These are phyloP conservation scores for Pseudoperonospora humuli DNA, from an alignment of 352 stramenopile genomes.

Conservation along the genomic window DNA sequence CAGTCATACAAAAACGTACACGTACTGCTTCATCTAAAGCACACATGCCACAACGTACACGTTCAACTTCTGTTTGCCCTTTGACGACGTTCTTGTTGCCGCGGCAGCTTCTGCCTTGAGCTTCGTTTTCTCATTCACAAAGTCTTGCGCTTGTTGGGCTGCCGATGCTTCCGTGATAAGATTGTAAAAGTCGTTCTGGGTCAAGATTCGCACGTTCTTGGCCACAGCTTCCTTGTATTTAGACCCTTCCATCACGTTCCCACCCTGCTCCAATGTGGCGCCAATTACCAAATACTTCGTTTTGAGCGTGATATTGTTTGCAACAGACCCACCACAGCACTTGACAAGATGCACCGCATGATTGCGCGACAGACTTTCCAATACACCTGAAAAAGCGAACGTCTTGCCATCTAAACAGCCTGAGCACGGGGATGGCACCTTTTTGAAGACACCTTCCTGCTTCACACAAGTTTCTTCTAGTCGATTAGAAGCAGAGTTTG, in stretches of 20 bases:
- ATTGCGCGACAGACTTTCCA: conserved; percentile 50
- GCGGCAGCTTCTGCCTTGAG: conserved; percentile 38
- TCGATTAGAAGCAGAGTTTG: conserved; percentile 3
- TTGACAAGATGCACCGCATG: conserved; percentile 75
- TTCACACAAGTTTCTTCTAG: conserved; percentile 9
- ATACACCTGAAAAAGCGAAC: conserved; percentile 69
- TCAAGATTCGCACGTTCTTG: conserved; percentile 79
- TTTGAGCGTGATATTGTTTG: conserved; percentile 51
- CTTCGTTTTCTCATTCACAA: conserved; percentile 51
- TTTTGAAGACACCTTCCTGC: conserved; percentile 27
- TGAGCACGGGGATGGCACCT: conserved; percentile 41
- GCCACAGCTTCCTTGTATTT: conserved; percentile 89
- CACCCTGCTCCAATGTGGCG: conserved; percentile 55
- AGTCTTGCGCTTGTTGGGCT: conserved; percentile 49
- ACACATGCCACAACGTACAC: conserved; percentile 21
- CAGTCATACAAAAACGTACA: background rate
- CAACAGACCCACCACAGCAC: conserved; percentile 56
- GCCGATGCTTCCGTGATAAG: conserved; percentile 65
- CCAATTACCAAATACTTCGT: conserved; percentile 79
- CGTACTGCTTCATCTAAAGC: background rate
- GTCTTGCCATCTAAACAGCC: conserved; percentile 71
- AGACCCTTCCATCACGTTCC: conserved; percentile 34
- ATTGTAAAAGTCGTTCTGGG: conserved; percentile 85
- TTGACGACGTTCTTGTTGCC: conserved; percentile 25
- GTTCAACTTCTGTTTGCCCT: conserved; percentile 49